phyloP scores from a whole-genome alignment of 345 rosid species.

The Mercurialis annua region DNA sequence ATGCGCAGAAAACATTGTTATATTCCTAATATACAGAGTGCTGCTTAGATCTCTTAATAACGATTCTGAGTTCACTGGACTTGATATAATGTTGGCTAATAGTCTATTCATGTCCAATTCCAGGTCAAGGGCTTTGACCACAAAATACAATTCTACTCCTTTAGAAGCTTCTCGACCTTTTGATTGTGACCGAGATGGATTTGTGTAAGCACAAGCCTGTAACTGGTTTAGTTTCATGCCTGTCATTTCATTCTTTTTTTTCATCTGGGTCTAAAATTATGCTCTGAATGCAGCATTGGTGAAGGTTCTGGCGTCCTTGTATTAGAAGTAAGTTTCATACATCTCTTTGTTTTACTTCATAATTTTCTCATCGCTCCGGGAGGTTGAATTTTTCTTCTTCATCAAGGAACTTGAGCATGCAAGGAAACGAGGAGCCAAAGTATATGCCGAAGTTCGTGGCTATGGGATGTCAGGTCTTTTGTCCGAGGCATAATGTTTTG shows the following conservation, averaged over 20 bases:
- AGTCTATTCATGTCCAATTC: conserved; percentile 16
- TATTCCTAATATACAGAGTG: not conserved
- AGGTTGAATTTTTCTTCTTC: conserved; percentile 11
- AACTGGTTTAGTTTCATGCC: conserved; percentile 1
- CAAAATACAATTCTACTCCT: conserved; percentile 71
- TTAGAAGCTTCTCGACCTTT: conserved; percentile 93
- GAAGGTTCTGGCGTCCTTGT: conserved; percentile 88
- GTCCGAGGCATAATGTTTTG: not conserved
- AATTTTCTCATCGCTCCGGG: not conserved
- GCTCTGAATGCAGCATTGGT: conserved; percentile 67
- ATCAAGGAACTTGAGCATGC: conserved; percentile 93
- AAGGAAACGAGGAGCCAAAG: conserved; percentile 70
- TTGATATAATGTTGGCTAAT: conserved; percentile 7
- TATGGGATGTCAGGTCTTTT: conserved; percentile 95
- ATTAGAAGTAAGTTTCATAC: conserved; percentile 65
- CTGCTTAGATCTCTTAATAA: not conserved
- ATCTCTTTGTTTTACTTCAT: conserved; percentile 4
- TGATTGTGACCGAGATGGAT: conserved; percentile 90
- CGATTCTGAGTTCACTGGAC: not conserved
- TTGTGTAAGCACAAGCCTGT: conserved; percentile 66
- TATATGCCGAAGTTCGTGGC: conserved; percentile 90
- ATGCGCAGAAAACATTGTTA: not conserved
- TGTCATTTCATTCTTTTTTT: not conserved
- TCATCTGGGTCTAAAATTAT: conserved; percentile 15
- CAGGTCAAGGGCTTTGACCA: conserved; percentile 87